Percentiles rank a stretch among this genome's conserved stretches.
These are phyloP conservation scores for Inosperma sp. DNA, from an alignment of 768 basidiomycete genomes.

Conservation along the genomic window DNA sequence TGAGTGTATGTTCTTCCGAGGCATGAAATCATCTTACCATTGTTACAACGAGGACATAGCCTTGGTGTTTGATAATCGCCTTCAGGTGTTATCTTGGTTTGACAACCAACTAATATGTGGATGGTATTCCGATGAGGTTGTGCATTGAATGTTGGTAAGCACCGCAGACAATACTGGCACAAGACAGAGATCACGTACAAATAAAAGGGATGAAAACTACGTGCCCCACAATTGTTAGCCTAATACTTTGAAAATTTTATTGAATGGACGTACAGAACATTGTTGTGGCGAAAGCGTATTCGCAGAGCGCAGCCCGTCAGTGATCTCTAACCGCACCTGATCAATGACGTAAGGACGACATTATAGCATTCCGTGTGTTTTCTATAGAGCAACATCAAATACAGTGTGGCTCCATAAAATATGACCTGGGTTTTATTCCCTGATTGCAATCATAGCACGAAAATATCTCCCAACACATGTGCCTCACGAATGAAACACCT, in stretches of 20 bases:
- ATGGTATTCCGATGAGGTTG: neutral
- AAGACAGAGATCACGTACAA: slow-evolving; percentile 13
- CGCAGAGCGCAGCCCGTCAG: too few species aligned
- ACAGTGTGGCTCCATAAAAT: too few species aligned
- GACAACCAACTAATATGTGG: slow-evolving; percentile 51
- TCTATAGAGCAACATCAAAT: too few species aligned
- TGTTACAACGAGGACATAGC: slow-evolving; percentile 63
- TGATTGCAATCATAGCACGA: too few species aligned
- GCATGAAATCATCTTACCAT: slow-evolving; percentile 36
- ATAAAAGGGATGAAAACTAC: slow-evolving; percentile 25
- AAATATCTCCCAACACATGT: too few species aligned
- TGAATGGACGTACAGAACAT: slow-evolving; percentile 13
- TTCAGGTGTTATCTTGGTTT: slow-evolving; percentile 49
- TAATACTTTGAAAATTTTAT: neutral
- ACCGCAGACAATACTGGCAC: neutral
- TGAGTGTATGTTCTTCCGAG: neutral
- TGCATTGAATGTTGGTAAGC: too few species aligned
- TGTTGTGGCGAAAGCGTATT: too few species aligned
- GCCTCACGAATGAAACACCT: too few species aligned
- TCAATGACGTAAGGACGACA: too few species aligned
- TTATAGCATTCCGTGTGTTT: too few species aligned
- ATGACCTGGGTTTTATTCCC: too few species aligned
- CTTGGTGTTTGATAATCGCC: slow-evolving; percentile 48
- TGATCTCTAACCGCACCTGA: too few species aligned
- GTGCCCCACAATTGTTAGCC: neutral